Evolutionary conservation across 2,329 filamentous ascomycete genomes (phyloP).

Genomic region (Monilinia aucupariae): DNA sequence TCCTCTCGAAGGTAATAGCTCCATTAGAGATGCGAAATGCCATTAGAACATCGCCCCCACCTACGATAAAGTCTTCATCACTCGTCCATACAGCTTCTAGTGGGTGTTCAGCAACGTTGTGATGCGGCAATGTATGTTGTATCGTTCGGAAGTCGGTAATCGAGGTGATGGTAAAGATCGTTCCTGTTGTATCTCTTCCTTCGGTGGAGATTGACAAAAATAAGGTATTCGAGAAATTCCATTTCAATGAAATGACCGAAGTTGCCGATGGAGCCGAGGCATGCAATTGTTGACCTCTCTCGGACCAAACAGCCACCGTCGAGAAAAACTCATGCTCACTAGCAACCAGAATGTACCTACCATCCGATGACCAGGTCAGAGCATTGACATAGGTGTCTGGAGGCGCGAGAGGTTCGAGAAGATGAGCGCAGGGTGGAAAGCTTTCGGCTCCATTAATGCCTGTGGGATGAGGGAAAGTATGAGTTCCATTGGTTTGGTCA

Average conservation of each 20-base stretch:
- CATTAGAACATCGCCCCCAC: constrained; percentile 51
- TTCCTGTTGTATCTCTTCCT: constrained; percentile 44
- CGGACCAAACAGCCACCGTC: constrained; percentile 50
- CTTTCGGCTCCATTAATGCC: constrained; percentile 18
- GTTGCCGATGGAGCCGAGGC: constrained; percentile 53
- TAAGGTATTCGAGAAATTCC: constrained; percentile 52
- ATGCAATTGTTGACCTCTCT: constrained; percentile 48
- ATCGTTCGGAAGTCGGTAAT: constrained; percentile 28
- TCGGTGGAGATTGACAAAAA: constrained; percentile 54
- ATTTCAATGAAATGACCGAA: constrained; percentile 57
- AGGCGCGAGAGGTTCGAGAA: constrained; percentile 51
- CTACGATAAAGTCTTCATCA: constrained; percentile 53
- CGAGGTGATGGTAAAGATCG: constrained; percentile 50
- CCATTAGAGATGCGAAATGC: constrained; percentile 45
- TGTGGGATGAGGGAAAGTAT: neutral
- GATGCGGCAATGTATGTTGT: constrained; percentile 45
- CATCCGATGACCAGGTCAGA: constrained; percentile 56
- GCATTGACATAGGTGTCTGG: constrained; percentile 50
- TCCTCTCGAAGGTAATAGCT: constrained; percentile 43
- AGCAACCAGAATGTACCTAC: constrained; percentile 51
- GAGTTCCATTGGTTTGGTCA: constrained; percentile 27
- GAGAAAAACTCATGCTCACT: constrained; percentile 49
- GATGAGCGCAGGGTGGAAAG: constrained; percentile 36
- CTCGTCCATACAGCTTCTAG: constrained; percentile 57
- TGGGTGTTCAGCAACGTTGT: constrained; percentile 47